These are phyloP conservation scores for Actinomucor elegans DNA, from an alignment of 371 early-diverging fungal species.

Conservation along the genomic window DNA sequence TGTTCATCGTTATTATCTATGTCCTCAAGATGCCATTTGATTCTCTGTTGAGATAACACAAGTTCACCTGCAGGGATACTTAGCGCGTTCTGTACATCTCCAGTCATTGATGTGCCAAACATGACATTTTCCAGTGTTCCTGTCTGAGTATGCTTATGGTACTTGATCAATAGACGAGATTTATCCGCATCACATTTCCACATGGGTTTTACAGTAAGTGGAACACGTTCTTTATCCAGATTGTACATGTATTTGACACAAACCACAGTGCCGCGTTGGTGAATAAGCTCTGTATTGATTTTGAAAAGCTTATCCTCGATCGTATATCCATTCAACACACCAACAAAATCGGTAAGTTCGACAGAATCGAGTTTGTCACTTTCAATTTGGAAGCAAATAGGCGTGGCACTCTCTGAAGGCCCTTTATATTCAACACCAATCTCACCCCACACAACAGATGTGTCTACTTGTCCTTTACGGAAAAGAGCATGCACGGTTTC, in stretches of 20 bases:
- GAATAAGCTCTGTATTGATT: constrained; percentile 28
- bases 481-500: constrained; percentile 50
- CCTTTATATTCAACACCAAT: constrained; percentile 41
- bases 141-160: constrained; percentile 26
- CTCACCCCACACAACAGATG: constrained; percentile 49
- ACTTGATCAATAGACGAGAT: constrained; percentile 53
- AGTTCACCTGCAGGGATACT: constrained; percentile 57
- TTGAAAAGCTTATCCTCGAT: constrained; percentile 24
- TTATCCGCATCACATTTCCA: constrained; percentile 61
- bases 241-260: constrained; percentile 51
- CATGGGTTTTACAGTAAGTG: constrained; percentile 49
- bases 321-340: constrained; percentile 11
- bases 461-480: constrained; percentile 40
- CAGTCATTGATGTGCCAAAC: constrained; percentile 50
- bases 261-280: constrained; percentile 19
- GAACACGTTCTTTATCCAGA: constrained; percentile 23
- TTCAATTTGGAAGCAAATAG: constrained; percentile 40
- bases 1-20: constrained; percentile 30
- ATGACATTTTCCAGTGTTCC: constrained; percentile 33
- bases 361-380: constrained; percentile 28
- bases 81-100: constrained; percentile 48
- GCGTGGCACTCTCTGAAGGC: constrained; percentile 21
- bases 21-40: constrained; percentile 53
- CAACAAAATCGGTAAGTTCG: constrained; percentile 25
- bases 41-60: constrained; percentile 49